These are phyloP conservation scores for Sphaerostilbella broomeana DNA, from an alignment of 2,329 filamentous ascomycete genomes.

Conservation along the genomic window DNA sequence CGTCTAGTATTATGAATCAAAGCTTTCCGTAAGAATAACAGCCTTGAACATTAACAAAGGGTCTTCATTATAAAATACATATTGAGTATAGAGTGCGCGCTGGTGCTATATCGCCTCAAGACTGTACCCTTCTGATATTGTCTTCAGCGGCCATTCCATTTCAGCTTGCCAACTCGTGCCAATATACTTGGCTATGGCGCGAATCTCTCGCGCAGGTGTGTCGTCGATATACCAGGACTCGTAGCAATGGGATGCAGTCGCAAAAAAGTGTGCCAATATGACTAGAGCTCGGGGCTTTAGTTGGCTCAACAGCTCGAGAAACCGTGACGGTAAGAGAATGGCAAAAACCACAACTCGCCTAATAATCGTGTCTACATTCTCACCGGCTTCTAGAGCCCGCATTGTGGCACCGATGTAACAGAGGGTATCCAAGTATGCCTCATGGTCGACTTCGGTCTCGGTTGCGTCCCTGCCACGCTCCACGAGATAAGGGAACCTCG, in stretches of 20 bases:
- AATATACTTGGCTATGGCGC: slow-evolving; percentile 10
- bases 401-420: slow-evolving; percentile 17
- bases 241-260: slow-evolving; percentile 12
- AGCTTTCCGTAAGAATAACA: too few species aligned
- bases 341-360: slow-evolving; percentile 18
- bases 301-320: slow-evolving; percentile 15
- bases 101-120: too few species aligned
- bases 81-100: too few species aligned
- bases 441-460: slow-evolving; percentile 9
- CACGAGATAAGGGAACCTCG: slow-evolving; percentile 14
- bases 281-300: slow-evolving; percentile 18
- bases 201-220: slow-evolving; percentile 7
- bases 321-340: slow-evolving; percentile 15
- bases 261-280: slow-evolving; percentile 21
- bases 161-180: slow-evolving; percentile 6
- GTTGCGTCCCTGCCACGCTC: slow-evolving; percentile 4
- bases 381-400: slow-evolving; percentile 11
- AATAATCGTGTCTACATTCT: slow-evolving; percentile 13
- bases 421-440: slow-evolving; percentile 15
- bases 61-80: too few species aligned
- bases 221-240: slow-evolving; percentile 15
- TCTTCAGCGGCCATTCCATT: slow-evolving; percentile 13
- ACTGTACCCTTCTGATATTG: too few species aligned
- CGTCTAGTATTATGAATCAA: too few species aligned
- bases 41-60: too few species aligned